Conservation (phyloP, 2,329 filamentous ascomycete genomes). For the Dothidotthia symphoricarpi region DNA sequence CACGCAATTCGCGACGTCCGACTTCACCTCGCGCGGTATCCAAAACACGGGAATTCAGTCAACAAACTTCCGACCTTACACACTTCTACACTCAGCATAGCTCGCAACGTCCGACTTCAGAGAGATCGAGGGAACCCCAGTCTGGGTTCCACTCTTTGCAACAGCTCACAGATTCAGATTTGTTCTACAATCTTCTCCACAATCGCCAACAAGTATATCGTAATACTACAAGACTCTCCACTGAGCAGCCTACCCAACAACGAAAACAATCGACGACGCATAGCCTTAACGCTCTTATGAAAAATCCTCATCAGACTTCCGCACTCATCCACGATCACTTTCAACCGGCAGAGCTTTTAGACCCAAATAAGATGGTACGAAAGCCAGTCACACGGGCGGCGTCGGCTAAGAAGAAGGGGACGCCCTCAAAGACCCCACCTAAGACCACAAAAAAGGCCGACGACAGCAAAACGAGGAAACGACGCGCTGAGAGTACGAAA, state of each 20-base stretch:
- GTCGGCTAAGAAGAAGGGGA: background rate
- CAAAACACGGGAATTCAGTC: background rate
- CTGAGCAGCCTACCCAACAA: background rate
- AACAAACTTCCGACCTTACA: too few relatives aligned
- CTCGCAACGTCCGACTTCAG: background rate
- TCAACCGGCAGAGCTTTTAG: too few relatives aligned
- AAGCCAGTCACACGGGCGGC: background rate
- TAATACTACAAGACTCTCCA: background rate
- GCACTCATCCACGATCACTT: background rate
- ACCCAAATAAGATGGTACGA: too few relatives aligned
- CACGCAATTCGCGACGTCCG: background rate
- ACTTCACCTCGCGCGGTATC: background rate
- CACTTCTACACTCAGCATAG: background rate
- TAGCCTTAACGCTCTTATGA: background rate
- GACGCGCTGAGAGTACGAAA: background rate
- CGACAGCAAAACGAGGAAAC: background rate
- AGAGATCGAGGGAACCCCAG: too few relatives aligned
- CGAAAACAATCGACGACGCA: background rate
- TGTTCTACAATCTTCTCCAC: conserved; percentile 8
- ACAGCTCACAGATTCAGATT: background rate
- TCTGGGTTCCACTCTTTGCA: background rate
- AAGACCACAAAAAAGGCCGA: background rate
- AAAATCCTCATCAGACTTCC: background rate
- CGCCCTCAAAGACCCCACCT: background rate
- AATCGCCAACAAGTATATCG: conserved; percentile 6